A percentile compares a stretch with the other conserved stretches of the same genome.
Conservation (phyloP, 352 stramenopile genomes). For the Phytophthora multivora region DNA sequence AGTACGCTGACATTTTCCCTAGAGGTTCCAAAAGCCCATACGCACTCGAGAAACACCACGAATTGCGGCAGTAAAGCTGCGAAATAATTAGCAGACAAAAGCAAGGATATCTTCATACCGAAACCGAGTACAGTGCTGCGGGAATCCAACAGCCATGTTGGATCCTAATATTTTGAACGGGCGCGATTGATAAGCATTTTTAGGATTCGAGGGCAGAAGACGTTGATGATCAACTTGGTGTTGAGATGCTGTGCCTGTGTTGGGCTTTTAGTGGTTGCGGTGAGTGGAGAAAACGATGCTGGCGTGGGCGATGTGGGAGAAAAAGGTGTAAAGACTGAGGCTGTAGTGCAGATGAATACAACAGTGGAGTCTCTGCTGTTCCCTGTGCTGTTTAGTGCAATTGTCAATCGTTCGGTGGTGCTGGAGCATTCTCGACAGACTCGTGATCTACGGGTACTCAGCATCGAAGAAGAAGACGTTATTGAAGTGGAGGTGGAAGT, state of each 20-base stretch:
- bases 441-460: conserved; percentile 26
- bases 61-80: conserved; percentile 42
- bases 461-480: conserved; percentile 17
- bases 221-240: not conserved
- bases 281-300: not conserved
- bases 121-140: no score
- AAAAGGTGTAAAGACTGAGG: not conserved
- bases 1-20: conserved; percentile 74
- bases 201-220: conserved; percentile 4
- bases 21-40: conserved; percentile 73
- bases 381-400: conserved; percentile 31
- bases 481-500: conserved; percentile 12
- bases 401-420: conserved; percentile 31
- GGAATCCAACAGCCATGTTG: not conserved
- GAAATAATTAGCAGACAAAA: not conserved
- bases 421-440: conserved; percentile 31
- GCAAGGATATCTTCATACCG: no score
- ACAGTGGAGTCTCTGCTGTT: conserved; percentile 31
- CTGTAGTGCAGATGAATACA: not conserved
- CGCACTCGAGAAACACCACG: conserved; percentile 82
- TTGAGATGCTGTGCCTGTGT: conserved; percentile 2
- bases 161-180: conserved; percentile 20
- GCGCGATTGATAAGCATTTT: conserved; percentile 21
- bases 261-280: conserved; percentile 2
- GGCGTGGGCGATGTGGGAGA: not conserved